Evolutionary conservation across 83 land plant species (phyloP).

Genomic region (Isoetes engelmannii): DNA sequence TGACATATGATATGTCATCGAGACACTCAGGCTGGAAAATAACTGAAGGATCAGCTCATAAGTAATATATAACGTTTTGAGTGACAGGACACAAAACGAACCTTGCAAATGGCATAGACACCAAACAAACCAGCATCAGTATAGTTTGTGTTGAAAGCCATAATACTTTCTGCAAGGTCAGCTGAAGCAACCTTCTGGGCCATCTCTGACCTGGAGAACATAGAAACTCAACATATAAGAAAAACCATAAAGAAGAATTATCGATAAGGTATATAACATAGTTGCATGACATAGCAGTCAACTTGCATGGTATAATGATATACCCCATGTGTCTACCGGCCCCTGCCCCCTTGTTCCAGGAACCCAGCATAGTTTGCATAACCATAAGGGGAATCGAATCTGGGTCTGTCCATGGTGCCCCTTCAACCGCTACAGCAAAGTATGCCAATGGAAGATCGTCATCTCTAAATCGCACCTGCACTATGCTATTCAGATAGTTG

Average conservation of each 20-base stretch:
- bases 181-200: slow-evolving; percentile 65
- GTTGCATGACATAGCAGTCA: too few relatives aligned
- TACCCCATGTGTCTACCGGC: slow-evolving; percentile 96
- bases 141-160: slow-evolving; percentile 96
- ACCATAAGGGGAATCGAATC: slow-evolving; percentile 97
- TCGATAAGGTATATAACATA: too few relatives aligned
- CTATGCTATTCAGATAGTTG: neutral
- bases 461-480: slow-evolving; percentile 65
- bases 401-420: slow-evolving; percentile 95
- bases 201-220: slow-evolving; percentile 64
- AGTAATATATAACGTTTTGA: neutral
- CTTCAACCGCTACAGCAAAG: slow-evolving; percentile 78
- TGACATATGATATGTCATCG: slow-evolving; percentile 67
- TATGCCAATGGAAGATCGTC: slow-evolving; percentile 92
- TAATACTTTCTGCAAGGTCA: slow-evolving; percentile 83
- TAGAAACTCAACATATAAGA: neutral
- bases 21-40: slow-evolving; percentile 62
- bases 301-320: slow-evolving; percentile 2
- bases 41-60: neutral
- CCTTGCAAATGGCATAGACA: slow-evolving; percentile 86
- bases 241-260: neutral
- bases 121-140: slow-evolving; percentile 96
- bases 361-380: slow-evolving; percentile 90
- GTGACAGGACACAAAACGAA: slow-evolving; percentile 10
- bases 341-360: slow-evolving; percentile 64